These are phyloP conservation scores for Microstegium vimineum DNA, from an alignment of 176 grass and related monocot species.

Conservation along the genomic window DNA sequence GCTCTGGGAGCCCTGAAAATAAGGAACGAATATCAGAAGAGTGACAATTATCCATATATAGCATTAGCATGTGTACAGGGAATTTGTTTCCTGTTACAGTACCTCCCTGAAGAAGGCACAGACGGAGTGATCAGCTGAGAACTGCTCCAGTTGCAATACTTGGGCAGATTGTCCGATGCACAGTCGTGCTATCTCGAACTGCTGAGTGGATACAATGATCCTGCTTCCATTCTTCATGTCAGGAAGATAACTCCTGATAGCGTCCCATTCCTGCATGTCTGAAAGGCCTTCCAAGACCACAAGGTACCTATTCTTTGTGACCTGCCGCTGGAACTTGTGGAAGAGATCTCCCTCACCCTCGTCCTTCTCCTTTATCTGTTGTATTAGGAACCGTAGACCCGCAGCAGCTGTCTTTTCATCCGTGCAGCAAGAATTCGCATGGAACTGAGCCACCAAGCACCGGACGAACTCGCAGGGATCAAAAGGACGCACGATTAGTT, in stretches of 20 bases:
- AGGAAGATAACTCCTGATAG: constrained; percentile 3
- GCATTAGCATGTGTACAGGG: no score
- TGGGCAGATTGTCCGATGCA: neutral
- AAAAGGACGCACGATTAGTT: neutral
- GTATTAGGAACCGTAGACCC: neutral
- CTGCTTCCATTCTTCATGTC: constrained; percentile 18
- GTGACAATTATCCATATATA: neutral
- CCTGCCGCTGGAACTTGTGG: neutral
- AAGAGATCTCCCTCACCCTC: neutral
- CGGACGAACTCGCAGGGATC: neutral
- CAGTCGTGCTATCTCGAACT: neutral
- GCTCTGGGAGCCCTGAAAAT: neutral
- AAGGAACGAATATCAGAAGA: no score
- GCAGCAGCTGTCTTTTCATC: no score
- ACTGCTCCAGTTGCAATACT: neutral
- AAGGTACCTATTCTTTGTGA: constrained; percentile 11
- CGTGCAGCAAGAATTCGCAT: neutral
- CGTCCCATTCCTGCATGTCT: constrained; percentile 3
- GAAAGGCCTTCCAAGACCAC: constrained; percentile 33
- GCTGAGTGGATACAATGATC: constrained; percentile 18
- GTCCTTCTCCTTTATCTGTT: neutral
- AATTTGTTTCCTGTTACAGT: no score
- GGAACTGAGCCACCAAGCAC: neutral
- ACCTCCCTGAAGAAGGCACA: neutral
- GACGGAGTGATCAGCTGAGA: neutral